phyloP scores from a whole-genome alignment of 441 rosid species.

The Syzygium syzygioides region DNA sequence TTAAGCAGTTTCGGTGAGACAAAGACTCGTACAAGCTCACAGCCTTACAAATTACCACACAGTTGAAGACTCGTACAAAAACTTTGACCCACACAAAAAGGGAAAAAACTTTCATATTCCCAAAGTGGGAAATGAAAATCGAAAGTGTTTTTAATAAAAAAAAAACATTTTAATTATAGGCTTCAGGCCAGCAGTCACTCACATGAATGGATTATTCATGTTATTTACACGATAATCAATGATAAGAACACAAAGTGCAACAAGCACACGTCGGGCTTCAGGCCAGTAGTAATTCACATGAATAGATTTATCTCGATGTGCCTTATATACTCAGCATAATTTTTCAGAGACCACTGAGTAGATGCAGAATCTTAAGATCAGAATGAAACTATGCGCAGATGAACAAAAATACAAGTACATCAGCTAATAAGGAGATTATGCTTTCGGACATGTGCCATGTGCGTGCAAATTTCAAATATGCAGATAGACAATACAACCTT shows the following conservation, averaged over 20 bases:
- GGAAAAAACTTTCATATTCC: not conserved
- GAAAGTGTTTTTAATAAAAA: not conserved
- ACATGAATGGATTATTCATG: not conserved
- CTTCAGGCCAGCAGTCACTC: not conserved
- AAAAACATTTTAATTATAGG: not conserved
- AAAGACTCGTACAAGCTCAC: not conserved
- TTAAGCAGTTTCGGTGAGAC: not conserved
- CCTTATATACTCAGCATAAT: not conserved
- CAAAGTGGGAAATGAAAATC: not conserved
- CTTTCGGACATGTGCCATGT: not conserved
- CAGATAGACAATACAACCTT: slow-evolving; percentile 23
- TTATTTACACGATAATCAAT: not conserved
- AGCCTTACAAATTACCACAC: not conserved
- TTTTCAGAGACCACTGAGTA: not conserved
- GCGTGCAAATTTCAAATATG: not conserved
- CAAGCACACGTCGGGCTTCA: not conserved
- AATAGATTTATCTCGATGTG: not conserved
- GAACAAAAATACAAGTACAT: not conserved
- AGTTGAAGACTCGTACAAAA: not conserved
- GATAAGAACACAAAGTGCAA: not conserved
- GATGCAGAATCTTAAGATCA: not conserved
- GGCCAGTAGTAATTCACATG: not conserved
- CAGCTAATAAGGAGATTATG: not conserved
- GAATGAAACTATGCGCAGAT: not conserved
- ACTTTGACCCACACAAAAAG: not conserved